These are phyloP conservation scores for Lizanozyma gosingica DNA, from an alignment of 1,139 yeast species.

Conservation along the genomic window DNA sequence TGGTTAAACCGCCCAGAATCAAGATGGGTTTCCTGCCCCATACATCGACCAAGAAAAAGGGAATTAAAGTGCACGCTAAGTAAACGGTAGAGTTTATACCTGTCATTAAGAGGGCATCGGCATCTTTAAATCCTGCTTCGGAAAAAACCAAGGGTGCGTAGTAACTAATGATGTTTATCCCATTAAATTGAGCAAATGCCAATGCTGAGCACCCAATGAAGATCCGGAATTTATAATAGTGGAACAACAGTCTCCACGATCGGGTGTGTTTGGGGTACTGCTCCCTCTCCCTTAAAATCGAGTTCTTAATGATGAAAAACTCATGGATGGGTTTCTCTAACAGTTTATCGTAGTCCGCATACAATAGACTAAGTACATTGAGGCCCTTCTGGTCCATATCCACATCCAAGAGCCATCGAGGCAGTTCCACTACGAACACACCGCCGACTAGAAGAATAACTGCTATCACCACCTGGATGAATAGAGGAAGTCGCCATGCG, in stretches of 20 bases:
- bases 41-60: conserved; percentile 82
- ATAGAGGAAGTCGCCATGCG: conserved; percentile 77
- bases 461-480: conserved; percentile 73
- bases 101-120: conserved; percentile 84
- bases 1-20: conserved; percentile 65
- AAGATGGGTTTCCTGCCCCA: conserved; percentile 89
- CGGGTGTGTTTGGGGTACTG: conserved; percentile 12
- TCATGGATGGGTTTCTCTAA: conserved; percentile 32
- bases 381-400: conserved; percentile 84
- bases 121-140: conserved; percentile 90
- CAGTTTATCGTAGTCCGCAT: conserved; percentile 32
- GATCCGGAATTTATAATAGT: conserved; percentile 21
- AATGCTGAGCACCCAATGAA: conserved; percentile 86
- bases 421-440: conserved; percentile 74
- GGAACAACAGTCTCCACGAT: not conserved
- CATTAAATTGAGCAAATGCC: conserved; percentile 87
- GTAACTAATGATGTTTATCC: conserved; percentile 86
- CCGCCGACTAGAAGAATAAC: conserved; percentile 60
- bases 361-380: conserved; percentile 39
- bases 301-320: conserved; percentile 70
- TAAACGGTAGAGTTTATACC: conserved; percentile 81
- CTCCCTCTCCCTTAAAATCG: conserved; percentile 37
- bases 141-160: conserved; percentile 93
- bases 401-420: conserved; percentile 82
- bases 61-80: conserved; percentile 69